phyloP scores from a whole-genome alignment of 768 basidiomycete species.

The Coprinopsis strossmayeri region DNA sequence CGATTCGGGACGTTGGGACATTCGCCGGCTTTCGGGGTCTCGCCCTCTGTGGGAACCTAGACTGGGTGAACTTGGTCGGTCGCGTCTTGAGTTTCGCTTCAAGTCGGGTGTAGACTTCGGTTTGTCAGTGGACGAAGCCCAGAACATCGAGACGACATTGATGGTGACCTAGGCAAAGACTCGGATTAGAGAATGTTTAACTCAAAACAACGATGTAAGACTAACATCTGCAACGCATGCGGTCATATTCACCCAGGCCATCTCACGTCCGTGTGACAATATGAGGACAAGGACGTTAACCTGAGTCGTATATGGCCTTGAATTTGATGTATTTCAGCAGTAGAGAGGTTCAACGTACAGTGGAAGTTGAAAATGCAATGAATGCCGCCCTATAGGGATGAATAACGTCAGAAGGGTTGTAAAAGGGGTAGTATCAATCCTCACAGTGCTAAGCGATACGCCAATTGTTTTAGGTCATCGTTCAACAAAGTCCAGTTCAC shows the following conservation, averaged over 20 bases:
- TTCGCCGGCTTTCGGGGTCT: too few relatives aligned
- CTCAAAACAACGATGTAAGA: background rate
- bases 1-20: too few relatives aligned
- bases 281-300: constrained; percentile 41
- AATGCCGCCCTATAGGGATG: constrained; percentile 40
- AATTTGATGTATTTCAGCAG: background rate
- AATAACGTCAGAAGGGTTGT: too few relatives aligned
- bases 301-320: constrained; percentile 5
- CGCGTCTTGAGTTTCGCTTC: too few relatives aligned
- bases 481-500: constrained; percentile 19
- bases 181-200: background rate
- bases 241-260: constrained; percentile 44
- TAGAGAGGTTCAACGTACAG: constrained; percentile 19
- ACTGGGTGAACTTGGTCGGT: too few relatives aligned
- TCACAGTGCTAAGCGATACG: constrained; percentile 22
- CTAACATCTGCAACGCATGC: constrained; percentile 27
- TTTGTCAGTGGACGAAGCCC: constrained; percentile 23
- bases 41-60: too few relatives aligned
- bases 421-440: too few relatives aligned
- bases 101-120: background rate
- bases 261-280: constrained; percentile 34
- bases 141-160: constrained; percentile 41
- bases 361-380: constrained; percentile 42
- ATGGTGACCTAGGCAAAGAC: constrained; percentile 29
- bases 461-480: constrained; percentile 30